Percentiles rank a stretch among this genome's conserved stretches.
phyloP scores from a whole-genome alignment of 2,329 filamentous ascomycete genomes.

The Diaporthe nobilis region DNA sequence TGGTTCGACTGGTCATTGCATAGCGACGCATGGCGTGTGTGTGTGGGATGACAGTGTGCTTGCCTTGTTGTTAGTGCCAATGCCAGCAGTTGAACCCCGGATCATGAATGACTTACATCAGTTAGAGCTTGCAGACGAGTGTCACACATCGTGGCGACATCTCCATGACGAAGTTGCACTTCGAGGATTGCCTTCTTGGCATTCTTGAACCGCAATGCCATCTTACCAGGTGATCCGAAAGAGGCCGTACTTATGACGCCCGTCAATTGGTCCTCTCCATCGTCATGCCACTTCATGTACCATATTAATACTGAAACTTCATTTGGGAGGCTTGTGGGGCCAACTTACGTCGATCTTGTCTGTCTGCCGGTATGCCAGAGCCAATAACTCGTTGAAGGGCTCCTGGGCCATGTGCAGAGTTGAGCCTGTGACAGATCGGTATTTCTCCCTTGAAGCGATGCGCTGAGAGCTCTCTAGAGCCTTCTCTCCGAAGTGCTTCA shows the following conservation, averaged over 20 bases:
- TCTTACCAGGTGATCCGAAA: constrained; percentile 69
- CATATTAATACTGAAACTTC: constrained; percentile 46
- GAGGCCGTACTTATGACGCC: constrained; percentile 74
- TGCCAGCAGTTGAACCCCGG: neutral
- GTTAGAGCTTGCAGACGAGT: constrained; percentile 70
- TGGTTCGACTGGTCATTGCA: constrained; percentile 35
- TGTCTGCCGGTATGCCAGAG: constrained; percentile 73
- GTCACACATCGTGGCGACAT: constrained; percentile 71
- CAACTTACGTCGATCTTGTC: constrained; percentile 68
- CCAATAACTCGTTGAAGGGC: constrained; percentile 75
- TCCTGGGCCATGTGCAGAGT: constrained; percentile 48
- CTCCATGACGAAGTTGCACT: constrained; percentile 70
- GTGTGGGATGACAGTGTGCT: constrained; percentile 34
- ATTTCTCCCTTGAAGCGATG: constrained; percentile 36
- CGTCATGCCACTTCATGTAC: constrained; percentile 68
- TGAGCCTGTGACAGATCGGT: neutral
- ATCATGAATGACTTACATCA: constrained; percentile 57
- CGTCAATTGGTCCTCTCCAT: constrained; percentile 74
- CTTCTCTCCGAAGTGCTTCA: constrained; percentile 68
- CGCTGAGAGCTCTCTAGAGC: constrained; percentile 52
- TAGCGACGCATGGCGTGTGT: constrained; percentile 28
- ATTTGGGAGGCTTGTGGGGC: too few relatives aligned
- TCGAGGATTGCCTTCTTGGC: constrained; percentile 48
- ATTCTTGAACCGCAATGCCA: constrained; percentile 56
- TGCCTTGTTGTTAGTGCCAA: constrained; percentile 42